Percentiles rank a stretch among this genome's conserved stretches.
Conservation (phyloP, 306 rosid species). For the Ormosia semicastrata region DNA sequence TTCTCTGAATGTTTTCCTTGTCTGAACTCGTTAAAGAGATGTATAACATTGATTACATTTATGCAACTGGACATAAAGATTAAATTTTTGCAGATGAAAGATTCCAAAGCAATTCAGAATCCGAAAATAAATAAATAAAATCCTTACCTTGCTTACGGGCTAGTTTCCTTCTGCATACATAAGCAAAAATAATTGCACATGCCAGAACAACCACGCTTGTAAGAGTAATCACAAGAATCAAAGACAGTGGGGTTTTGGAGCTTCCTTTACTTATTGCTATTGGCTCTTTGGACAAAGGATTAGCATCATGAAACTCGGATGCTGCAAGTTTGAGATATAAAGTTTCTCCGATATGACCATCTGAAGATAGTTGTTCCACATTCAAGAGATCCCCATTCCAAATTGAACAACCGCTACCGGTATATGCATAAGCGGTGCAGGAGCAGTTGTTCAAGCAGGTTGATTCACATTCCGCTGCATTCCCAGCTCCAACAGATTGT, state of each 20-base stretch:
- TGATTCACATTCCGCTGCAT: conserved; percentile 36
- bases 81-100: neutral
- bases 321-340: conserved; percentile 55
- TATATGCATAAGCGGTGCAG: conserved; percentile 44
- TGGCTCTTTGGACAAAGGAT: too few relatives aligned
- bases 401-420: conserved; percentile 37
- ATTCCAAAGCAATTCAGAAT: neutral
- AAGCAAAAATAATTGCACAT: neutral
- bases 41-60: neutral
- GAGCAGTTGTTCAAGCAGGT: conserved; percentile 41
- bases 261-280: neutral
- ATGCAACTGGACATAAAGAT: neutral
- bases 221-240: neutral
- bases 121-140: neutral
- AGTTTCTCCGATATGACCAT: conserved; percentile 38
- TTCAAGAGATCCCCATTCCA: conserved; percentile 40
- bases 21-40: neutral
- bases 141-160: neutral
- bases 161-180: neutral
- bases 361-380: conserved; percentile 36
- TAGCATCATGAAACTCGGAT: conserved; percentile 39
- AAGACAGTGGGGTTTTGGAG: neutral
- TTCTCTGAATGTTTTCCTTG: neutral
- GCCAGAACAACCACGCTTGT: neutral
- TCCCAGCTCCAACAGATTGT: neutral